Conservation (phyloP, 345 rosid genomes). For the Populus pruinosa region DNA sequence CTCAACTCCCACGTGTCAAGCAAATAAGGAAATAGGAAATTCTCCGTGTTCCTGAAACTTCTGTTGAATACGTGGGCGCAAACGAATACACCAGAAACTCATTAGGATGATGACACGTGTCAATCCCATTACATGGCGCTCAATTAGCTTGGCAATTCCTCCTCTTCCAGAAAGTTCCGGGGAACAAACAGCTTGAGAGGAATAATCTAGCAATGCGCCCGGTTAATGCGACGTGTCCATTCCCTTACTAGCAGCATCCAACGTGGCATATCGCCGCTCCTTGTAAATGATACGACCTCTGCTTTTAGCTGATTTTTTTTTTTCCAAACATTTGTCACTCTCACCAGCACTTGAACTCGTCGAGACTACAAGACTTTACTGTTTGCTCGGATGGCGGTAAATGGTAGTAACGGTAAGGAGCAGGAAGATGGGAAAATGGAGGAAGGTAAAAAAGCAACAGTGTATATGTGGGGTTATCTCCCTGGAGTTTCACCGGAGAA, state of each 20-base stretch:
- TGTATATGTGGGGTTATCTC: constrained; percentile 75
- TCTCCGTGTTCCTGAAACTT: background rate
- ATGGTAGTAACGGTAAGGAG: constrained; percentile 15
- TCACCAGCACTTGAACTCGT: too few species aligned
- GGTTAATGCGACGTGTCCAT: constrained; percentile 39
- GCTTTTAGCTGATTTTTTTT: too few species aligned
- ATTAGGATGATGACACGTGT: background rate
- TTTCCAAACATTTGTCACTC: too few species aligned
- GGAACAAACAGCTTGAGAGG: constrained; percentile 16
- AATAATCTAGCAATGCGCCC: constrained; percentile 35
- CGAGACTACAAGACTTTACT: too few species aligned
- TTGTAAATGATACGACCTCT: constrained; percentile 44
- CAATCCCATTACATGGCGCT: background rate
- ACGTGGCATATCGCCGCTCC: constrained; percentile 44
- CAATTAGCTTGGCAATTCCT: background rate
- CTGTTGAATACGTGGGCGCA: background rate
- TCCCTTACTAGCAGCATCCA: constrained; percentile 41
- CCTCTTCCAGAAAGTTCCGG: constrained; percentile 58
- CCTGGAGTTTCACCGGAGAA: constrained; percentile 65
- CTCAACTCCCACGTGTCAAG: too few species aligned
- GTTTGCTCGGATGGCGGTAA: constrained; percentile 21
- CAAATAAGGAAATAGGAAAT: too few species aligned
- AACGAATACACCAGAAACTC: background rate
- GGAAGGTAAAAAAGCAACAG: constrained; percentile 26
- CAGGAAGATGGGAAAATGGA: background rate